These are phyloP conservation scores for Cutaneotrichosporon cavernicola DNA, from an alignment of 1,284 basidiomycete species.

Conservation along the genomic window DNA sequence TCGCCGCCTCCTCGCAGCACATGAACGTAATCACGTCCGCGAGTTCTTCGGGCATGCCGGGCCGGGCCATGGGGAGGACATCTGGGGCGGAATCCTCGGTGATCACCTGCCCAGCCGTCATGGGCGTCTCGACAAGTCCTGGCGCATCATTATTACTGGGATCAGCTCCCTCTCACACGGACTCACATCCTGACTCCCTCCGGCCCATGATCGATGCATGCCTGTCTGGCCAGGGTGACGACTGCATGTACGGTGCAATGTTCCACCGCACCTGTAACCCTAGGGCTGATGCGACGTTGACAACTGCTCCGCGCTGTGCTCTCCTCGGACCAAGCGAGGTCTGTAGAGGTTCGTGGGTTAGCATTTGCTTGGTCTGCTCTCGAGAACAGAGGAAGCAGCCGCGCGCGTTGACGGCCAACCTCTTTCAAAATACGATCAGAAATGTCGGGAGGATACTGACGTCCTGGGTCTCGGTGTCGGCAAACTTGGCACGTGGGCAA, in stretches of 20 bases:
- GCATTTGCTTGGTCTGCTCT: conserved; percentile 27
- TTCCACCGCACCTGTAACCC: background rate
- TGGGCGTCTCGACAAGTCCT: conserved; percentile 12
- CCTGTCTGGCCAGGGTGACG: conserved; percentile 17
- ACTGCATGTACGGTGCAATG: conserved; percentile 18
- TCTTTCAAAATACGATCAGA: conserved; percentile 32
- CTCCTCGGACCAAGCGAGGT: conserved; percentile 10
- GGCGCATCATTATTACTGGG: conserved; percentile 23
- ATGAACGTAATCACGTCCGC: conserved; percentile 40
- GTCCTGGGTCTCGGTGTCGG: background rate
- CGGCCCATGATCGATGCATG: conserved; percentile 19
- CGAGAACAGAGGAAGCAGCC: conserved; percentile 29
- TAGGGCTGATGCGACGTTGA: conserved; percentile 21
- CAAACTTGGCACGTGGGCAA: conserved; percentile 11
- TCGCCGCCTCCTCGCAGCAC: conserved; percentile 36
- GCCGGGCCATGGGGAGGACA: conserved; percentile 31
- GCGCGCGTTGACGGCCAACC: conserved; percentile 34
- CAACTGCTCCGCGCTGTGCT: conserved; percentile 26
- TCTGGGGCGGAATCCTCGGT: conserved; percentile 20
- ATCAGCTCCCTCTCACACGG: background rate
- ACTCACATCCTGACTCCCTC: conserved; percentile 18
- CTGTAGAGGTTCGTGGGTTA: conserved; percentile 19
- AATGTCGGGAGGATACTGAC: background rate
- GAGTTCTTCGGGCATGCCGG: conserved; percentile 35
- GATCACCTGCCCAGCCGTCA: conserved; percentile 9